Evolutionary conservation across 352 stramenopile species (phyloP), one percentile per base, ranked within the genome.

Genomic region (Blastocystis sp.): DNA sequence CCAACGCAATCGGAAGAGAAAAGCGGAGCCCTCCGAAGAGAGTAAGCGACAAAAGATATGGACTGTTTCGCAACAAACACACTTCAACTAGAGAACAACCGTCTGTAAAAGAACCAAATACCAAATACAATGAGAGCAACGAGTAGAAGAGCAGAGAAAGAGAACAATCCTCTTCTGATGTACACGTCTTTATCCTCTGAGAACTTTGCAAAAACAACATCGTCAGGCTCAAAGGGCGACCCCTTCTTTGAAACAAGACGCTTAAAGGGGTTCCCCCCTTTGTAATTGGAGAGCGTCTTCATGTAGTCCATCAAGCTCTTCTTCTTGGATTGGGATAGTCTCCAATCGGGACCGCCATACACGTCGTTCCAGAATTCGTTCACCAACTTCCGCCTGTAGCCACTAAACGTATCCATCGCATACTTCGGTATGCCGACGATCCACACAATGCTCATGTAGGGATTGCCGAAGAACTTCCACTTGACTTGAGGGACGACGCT

Each of bases 241-340:
- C 45, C 31, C 29, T 26, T 80, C 50, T 39, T 29, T 1, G 39
- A 63, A 12, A 80, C 39, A 21, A 63, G 39, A 16, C 39, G 12
- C 24, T 62, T 80, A 6, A 80, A 80, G 24, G 45, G 9, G 37
- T 80, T 80, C 24, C 37, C 33, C n/a, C 24, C 21, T 24, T 80
- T 80, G 9, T 12, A 35, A 4, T 26, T 45, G 19, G 69, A 62
- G 4, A 80, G 55, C 37, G 29, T 80, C 19, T 62, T 80, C 69
- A 80, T 80, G 39, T 80, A 80, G 55, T 80, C 69, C 69, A 80
- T 80, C 3, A 80, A 31, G 29, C 69, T 45, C 13, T 80, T 80
- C n/a, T 62, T 62, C 69, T 80, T 80, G 1, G 6, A 12, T 24
- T 80, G 35, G 4, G 51, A 51, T 21, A 37, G n/a, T 33, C 21